Evolutionary conservation across 176 grass and related monocot genomes (phyloP), one percentile per base, ranked within the genome.

Genomic region (Otatea glauca): DNA sequence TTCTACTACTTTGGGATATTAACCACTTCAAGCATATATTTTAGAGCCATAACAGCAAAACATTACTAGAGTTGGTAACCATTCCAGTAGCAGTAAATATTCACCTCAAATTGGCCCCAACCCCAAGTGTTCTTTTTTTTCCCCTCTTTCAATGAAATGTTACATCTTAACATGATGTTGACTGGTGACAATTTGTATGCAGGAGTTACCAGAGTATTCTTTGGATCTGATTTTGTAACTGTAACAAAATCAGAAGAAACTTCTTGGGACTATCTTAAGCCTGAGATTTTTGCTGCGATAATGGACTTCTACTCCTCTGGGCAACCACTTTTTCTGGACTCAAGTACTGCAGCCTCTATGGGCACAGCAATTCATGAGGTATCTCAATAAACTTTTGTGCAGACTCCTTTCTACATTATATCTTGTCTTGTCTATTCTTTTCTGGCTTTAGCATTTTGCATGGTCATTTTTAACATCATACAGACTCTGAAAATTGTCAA

Each of bases 271-370:
- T 92, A 85, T 83, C 85, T 99, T 65, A 99, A 96, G 9, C 93
- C 93, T 83, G 91, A 94, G 82, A 75, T 99, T 68, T 99, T 96
- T 81, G 96, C 91, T 29, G 93, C 56, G 6, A 96, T 99, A 77
- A 96, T 99, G 96, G 93, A 99, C 62, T 99, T 99, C 49, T 96
- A 96, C 86, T 89, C 91, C 82, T 99, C 96, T 84, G 91, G 93
- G 47, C 89, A 99, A 71, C 38, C 91, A 81, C 81, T 99, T 81
- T 99, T 99, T 81, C 74, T 91, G 59, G 96, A 96, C 61, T 79
- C 93, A 74, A 91, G 84, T 88, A 45, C 81, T 65, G 81, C 93
- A 75, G 83, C 91, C 80, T 88, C 93, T 42, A 99, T 89, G 92
- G 93, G 96, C 84, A 94, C 96, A 63, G 84, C 96, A 23, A 96